phyloP scores from a whole-genome alignment of 208 protist species.

The Entamoeba histolytica region DNA sequence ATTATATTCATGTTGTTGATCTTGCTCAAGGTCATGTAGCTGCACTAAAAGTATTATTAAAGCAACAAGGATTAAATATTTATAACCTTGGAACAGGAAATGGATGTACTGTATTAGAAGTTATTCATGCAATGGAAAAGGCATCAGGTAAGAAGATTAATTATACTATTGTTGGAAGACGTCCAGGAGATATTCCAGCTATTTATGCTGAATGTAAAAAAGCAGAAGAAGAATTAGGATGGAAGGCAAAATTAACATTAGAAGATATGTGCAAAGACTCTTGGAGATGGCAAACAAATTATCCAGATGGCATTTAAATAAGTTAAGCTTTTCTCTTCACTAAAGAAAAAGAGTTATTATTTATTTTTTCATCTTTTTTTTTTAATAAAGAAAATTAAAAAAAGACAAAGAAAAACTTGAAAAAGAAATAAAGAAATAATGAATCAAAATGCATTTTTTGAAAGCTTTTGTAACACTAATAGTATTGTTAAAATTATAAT shows the following conservation, averaged over 20 bases:
- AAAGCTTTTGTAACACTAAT: no score
- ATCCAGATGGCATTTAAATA: neutral
- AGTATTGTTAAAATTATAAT: no score
- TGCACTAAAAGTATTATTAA: neutral
- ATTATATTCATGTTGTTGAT: conserved; percentile 33
- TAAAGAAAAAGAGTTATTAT: no score
- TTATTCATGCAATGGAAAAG: conserved; percentile 3
- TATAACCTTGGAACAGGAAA: conserved; percentile 14
- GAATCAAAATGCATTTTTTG: no score
- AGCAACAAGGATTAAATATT: neutral
- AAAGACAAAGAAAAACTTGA: no score
- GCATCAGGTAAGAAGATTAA: neutral
- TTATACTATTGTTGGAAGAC: neutral
- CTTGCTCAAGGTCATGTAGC: conserved; percentile 18
- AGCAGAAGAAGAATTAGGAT: conserved; percentile 11
- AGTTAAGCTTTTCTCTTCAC: no score
- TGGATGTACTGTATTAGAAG: conserved; percentile 18
- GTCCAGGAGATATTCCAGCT: neutral
- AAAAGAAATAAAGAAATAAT: no score
- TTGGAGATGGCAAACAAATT: conserved; percentile 18
- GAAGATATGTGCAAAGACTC: conserved; percentile 1
- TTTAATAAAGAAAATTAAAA: no score
- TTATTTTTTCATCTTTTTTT: no score
- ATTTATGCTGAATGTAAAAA: conserved; percentile 3
- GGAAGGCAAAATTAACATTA: conserved; percentile 2